Base-by-base conservation (phyloP, 2,329 filamentous ascomycete genomes). In the Fusarium sp. region DNA sequence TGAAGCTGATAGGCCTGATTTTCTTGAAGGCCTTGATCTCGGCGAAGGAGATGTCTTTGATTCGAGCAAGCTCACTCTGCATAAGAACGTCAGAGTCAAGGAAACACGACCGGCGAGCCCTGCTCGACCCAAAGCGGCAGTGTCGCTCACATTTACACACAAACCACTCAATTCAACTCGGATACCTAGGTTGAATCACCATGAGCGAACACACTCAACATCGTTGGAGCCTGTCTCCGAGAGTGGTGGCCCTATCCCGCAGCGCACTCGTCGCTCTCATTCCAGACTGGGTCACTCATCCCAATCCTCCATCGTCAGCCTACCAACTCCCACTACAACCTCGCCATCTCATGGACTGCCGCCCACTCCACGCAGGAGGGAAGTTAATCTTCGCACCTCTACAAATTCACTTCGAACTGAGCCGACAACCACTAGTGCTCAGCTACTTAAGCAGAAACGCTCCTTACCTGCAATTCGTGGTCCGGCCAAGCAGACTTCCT, bases 221-320 rank as follows among this genome's bases (percentile, higher is more conserved):
- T 91, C 92, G 23, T 87, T 98, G n/a, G 95, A 97, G 79, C 94
- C 95, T 27, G 94, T 98, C 10, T 97, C 94, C 42, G 95, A 98
- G 82, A 94, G 91, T 73, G 94, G 94, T 56, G 94, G 91, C 8
- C 90, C 93, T 25, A 88, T 93, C 52, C 84, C 86, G 58, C 84
- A 86, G 45, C 89, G 87, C 67, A 83, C 84, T 21, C 86, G 86
- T 72, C 88, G 90, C 63, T 89, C 92, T 45, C 88, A 90, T 70
- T 93, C 92, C 7, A 88, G 92, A 62, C 79, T 93, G 33, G 89
- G 89, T 18, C 92, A 95, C 79, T 89, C 90, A 16, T 83, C 90
- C 21, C 91, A 94, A 75, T 91, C 91, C 18, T 94, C 92, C 23
- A 82, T 91, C 21, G 87, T 90, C 72, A 89, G 90, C 82, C 83